Evolutionary conservation across 2,329 filamentous ascomycete genomes (phyloP), one percentile per base, ranked within the genome.

Genomic region (Ceratocystis huliohia): DNA sequence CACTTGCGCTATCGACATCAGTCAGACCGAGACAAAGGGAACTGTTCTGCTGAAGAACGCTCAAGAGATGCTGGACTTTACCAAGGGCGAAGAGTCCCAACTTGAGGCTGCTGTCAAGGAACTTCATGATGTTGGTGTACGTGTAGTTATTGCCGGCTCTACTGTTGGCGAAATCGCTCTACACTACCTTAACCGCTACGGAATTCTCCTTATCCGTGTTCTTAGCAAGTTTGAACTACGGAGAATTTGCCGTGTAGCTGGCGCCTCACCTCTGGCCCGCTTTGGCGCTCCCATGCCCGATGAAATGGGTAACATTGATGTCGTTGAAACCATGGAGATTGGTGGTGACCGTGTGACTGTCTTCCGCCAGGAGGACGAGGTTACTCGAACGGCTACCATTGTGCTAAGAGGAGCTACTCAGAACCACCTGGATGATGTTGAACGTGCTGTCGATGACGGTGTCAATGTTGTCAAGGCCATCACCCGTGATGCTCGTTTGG

Each of bases 401-500:
- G 92, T 99, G 65, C 85, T 99, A 68, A 87, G 94, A 70, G 94
- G 95, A 63, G 94, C 94, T 22, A 99, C 94, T 4, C 93, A 97
- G 78, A 99, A 99, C 80, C 91, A 97, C 76, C 85, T 99, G 28
- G 94, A 99, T 73, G 94, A 99, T 72, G 84, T 99, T 45, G 94
- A 99, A 82, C 88, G 94, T 70, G 94, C 94, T 63, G 92, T 99
- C 66, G 94, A 99, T 72, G 94, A 99, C 71, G 94, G 94, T 70
- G 94, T 99, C 75, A 99, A 97, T 74, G 95, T 96, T 64, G 89
- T 99, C 76, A 99, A 99, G 81, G 94, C 94, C 70, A 95, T 99
- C 75, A 97, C 94, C 69, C 89, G 89, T 75, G 95, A 99, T 74
- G 81, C 93, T 5, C 84, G 92, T 70, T 82, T 99, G 67, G 92